Evolutionary conservation across 2,329 filamentous ascomycete genomes (phyloP), one percentile per base, ranked within the genome.

Genomic region (Sodiomyces alkalinus): DNA sequence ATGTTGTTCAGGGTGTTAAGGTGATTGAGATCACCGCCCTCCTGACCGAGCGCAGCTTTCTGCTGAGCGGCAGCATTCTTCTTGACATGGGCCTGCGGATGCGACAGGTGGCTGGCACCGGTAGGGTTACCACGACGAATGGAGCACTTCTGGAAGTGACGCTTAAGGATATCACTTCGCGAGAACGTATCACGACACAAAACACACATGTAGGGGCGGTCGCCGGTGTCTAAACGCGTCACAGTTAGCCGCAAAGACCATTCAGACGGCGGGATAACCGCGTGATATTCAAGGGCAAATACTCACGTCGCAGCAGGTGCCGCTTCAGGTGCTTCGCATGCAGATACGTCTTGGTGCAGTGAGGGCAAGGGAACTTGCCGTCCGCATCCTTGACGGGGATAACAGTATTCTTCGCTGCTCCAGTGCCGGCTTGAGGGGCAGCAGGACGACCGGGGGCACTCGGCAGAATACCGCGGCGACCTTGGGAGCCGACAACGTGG

Each of bases 81-180:
- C 63, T 85, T 87, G 47, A 90, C 67, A 55, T 92, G 82, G 39
- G 81, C 80, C 55, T 87, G 80, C 19, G 85, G 82, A 56, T 94
- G 85, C 42, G 86, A 92, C 54, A 98, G 58, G 60, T 98, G 90
- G 48, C 81, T 93, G 38, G 83, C 83, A 43, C 86, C 86, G 11
- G 85, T 93, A 30, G 90, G 87, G 57, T 96, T 96, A 33, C 90
- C 90, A 49, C 90, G 78, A 45, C 90, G 77, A 40, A 94, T 83
- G 21, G 90, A 94, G 61, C 90, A 98, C 64, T 98, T 98, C 56
- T 94, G 86, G 59, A 96, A 98, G 60, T 98, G 90, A 40, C 90
- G 82, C 66, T 98, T 98, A 46, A 98, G 62, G 40, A 98, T 96
- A 51, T 98, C 90, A 65, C 85, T 93, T 52, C 90, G 78, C 27